A percentile compares a stretch with the other conserved stretches of the same genome.
These are phyloP conservation scores for Pestalotiopsis sp. DNA, from an alignment of 2,329 filamentous ascomycete species.

Conservation along the genomic window DNA sequence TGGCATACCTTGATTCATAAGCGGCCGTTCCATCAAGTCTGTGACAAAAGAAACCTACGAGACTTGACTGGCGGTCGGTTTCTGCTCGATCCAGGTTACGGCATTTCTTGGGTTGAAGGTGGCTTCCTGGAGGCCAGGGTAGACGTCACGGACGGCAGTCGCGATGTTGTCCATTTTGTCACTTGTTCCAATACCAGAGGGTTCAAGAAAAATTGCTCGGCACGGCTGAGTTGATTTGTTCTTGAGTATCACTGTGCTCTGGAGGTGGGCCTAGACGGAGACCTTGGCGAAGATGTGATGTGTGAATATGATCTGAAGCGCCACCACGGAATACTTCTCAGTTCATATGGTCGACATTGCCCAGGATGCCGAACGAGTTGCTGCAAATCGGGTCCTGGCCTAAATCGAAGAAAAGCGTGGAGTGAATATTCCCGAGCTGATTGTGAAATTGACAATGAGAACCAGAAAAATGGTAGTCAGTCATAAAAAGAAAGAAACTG, in stretches of 20 bases:
- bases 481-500: neutral
- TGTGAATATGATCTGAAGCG: neutral
- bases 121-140: conserved; percentile 23
- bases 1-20: conserved; percentile 30
- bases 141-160: neutral
- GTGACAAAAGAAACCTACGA: conserved; percentile 24
- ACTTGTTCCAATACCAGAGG: neutral
- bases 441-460: neutral
- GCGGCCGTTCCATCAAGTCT: conserved; percentile 4
- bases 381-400: neutral
- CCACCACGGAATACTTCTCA: neutral
- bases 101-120: conserved; percentile 35
- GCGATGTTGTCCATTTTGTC: neutral
- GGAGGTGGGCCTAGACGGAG: neutral
- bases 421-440: neutral
- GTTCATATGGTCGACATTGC: neutral
- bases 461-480: neutral
- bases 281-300: neutral
- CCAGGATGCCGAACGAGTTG: neutral
- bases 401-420: neutral
- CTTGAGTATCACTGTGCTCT: neutral
- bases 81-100: conserved; percentile 31
- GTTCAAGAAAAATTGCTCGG: neutral
- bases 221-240: neutral
- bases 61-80: conserved; percentile 25